Percentiles rank a stretch among this genome's conserved stretches.
Conservation (phyloP, 2,329 filamentous ascomycete genomes). For the Teratosphaeriaceae sp. region DNA sequence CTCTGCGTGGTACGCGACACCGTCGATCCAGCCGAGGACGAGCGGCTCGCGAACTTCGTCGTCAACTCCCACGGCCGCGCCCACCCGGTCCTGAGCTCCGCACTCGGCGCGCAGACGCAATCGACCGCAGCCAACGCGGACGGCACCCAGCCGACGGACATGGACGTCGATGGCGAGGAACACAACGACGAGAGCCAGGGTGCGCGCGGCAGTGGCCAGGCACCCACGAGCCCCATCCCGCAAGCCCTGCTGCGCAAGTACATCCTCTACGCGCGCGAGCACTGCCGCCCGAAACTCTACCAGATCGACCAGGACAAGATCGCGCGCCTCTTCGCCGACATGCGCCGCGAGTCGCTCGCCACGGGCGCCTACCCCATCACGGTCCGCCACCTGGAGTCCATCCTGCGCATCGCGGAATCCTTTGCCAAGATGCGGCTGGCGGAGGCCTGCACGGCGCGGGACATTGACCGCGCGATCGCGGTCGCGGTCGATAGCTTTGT, state of each 20-base stretch:
- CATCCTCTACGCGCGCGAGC: conserved; percentile 89
- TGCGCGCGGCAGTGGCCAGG: background rate
- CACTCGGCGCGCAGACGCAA: conserved; percentile 23
- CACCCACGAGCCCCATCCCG: conserved; percentile 48
- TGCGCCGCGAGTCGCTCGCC: conserved; percentile 85
- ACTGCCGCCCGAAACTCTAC: conserved; percentile 85
- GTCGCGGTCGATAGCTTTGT: conserved; percentile 97
- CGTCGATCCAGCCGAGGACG: conserved; percentile 86
- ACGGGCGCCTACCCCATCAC: conserved; percentile 98
- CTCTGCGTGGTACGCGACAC: conserved; percentile 93
- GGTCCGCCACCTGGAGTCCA: conserved; percentile 96
- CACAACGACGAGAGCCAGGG: conserved; percentile 37
- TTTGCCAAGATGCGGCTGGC: conserved; percentile 99
- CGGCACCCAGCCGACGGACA: conserved; percentile 54
- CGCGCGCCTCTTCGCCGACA: conserved; percentile 87
- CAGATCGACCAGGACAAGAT: conserved; percentile 98
- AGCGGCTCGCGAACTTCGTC: conserved; percentile 88
- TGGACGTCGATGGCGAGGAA: conserved; percentile 46
- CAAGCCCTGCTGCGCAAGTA: conserved; percentile 93
- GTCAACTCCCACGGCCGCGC: conserved; percentile 90
- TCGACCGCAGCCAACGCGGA: conserved; percentile 44
- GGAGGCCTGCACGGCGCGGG: conserved; percentile 81
- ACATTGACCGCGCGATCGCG: conserved; percentile 95
- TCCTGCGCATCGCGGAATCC: conserved; percentile 88
- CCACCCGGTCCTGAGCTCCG: conserved; percentile 54